Percentiles rank a stretch among this genome's conserved stretches.
These are phyloP conservation scores for Aspergillus fructus DNA, from an alignment of 2,329 filamentous ascomycete species.

Conservation along the genomic window DNA sequence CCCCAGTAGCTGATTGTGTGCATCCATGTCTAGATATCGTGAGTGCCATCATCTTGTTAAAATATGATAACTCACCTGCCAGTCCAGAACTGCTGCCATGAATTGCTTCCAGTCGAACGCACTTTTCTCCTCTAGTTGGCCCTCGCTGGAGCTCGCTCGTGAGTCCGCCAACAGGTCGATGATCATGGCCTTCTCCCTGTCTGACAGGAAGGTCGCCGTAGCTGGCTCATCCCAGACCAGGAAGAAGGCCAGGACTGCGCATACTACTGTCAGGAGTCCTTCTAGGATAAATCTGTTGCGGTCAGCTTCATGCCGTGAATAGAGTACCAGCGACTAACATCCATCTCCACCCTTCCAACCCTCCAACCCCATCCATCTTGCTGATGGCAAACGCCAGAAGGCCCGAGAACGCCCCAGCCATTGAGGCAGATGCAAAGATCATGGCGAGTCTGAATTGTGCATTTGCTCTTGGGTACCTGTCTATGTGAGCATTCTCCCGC, in stretches of 20 bases:
- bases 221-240: conserved; percentile 47
- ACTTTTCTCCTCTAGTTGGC: neutral
- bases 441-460: conserved; percentile 46
- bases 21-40: neutral
- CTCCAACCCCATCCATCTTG: conserved; percentile 51
- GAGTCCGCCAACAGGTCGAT: conserved; percentile 34
- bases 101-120: conserved; percentile 40
- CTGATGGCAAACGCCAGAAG: conserved; percentile 52
- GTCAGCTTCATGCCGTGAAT: neutral
- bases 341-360: conserved; percentile 51
- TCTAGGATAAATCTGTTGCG: conserved; percentile 42
- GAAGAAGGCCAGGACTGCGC: conserved; percentile 45
- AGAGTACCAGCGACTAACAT: conserved; percentile 27
- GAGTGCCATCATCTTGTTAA: neutral
- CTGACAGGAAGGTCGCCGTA: conserved; percentile 43
- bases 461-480: conserved; percentile 44
- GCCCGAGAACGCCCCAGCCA: conserved; percentile 53
- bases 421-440: conserved; percentile 47
- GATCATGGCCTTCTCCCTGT: conserved; percentile 36
- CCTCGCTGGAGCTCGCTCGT: conserved; percentile 26
- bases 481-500: neutral
- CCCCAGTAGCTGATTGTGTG: neutral
- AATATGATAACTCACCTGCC: conserved; percentile 34
- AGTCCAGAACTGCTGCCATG: conserved; percentile 39
- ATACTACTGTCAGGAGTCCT: conserved; percentile 45